These are phyloP conservation scores for Trichoderma aggressivum DNA, from an alignment of 2,329 filamentous ascomycete genomes.

Conservation along the genomic window DNA sequence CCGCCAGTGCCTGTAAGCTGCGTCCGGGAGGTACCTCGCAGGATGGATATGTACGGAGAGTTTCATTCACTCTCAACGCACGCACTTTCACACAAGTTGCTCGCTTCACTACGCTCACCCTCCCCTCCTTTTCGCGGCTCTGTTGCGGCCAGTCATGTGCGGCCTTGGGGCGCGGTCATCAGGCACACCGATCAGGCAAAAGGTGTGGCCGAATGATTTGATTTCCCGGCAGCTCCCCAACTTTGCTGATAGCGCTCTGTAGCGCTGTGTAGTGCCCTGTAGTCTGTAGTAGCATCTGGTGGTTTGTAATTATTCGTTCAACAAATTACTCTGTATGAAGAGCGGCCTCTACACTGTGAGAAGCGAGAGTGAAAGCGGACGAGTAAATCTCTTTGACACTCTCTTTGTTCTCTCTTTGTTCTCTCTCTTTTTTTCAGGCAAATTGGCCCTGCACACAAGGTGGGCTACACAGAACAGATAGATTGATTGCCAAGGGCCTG, in stretches of 20 bases:
- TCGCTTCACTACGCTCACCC: constrained; percentile 4
- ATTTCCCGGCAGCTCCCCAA: constrained; percentile 8
- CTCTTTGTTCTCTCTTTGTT: no score
- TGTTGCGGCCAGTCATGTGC: constrained; percentile 17
- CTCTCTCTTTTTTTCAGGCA: neutral
- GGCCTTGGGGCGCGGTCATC: constrained; percentile 17
- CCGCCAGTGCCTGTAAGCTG: neutral
- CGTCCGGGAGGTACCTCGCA: neutral
- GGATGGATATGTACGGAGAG: neutral
- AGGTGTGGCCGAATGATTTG: constrained; percentile 9
- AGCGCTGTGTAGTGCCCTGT: neutral
- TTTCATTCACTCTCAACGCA: constrained; percentile 2
- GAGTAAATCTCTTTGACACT: no score
- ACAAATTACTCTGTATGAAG: neutral
- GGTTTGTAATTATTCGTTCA: neutral
- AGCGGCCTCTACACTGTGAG: neutral
- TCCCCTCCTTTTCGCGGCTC: neutral
- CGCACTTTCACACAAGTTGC: neutral
- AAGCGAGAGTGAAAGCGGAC: no score
- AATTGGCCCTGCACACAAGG: neutral
- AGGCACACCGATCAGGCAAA: constrained; percentile 17
- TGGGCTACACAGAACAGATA: constrained; percentile 1
- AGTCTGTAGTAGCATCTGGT: neutral
- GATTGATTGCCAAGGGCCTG: neutral
- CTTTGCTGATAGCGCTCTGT: neutral